A percentile compares a stretch with the other conserved stretches of the same genome.
Conservation (phyloP, 495 filamentous ascomycete genomes). For the Platismatia glauca region DNA sequence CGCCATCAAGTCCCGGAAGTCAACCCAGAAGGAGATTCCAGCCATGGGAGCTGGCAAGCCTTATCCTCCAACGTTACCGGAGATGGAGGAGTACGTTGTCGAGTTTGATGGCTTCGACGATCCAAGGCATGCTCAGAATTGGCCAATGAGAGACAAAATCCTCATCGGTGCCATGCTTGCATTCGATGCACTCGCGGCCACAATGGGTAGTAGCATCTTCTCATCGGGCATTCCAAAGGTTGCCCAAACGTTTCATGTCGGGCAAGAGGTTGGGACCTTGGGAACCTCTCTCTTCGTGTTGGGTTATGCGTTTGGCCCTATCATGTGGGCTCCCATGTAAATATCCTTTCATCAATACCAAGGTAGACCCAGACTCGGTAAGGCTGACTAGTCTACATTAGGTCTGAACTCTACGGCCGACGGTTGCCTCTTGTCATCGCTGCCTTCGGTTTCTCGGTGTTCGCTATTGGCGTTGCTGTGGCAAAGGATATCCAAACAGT, state of each 20-base stretch:
- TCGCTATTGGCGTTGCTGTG: conserved; percentile 46
- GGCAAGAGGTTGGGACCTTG: conserved; percentile 26
- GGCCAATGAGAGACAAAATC: conserved; percentile 38
- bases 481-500: conserved; percentile 47
- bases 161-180: conserved; percentile 29
- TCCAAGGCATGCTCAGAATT: conserved; percentile 47
- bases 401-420: conserved; percentile 45
- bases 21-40: conserved; percentile 45
- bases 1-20: conserved; percentile 40
- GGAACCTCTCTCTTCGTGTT: conserved; percentile 48
- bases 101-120: conserved; percentile 59
- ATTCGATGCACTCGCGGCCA: conserved; percentile 41
- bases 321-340: conserved; percentile 32
- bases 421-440: conserved; percentile 45
- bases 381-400: neutral
- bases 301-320: conserved; percentile 29
- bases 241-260: conserved; percentile 17
- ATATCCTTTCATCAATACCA: neutral
- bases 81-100: conserved; percentile 75
- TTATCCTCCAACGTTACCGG: conserved; percentile 66
- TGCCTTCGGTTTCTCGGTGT: conserved; percentile 43
- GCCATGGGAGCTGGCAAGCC: conserved; percentile 65
- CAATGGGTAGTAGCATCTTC: conserved; percentile 46
- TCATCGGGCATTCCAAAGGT: conserved; percentile 41
- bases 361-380: neutral